These are phyloP conservation scores for Quercus wislizeni DNA, from an alignment of 306 rosid genomes.

Conservation along the genomic window DNA sequence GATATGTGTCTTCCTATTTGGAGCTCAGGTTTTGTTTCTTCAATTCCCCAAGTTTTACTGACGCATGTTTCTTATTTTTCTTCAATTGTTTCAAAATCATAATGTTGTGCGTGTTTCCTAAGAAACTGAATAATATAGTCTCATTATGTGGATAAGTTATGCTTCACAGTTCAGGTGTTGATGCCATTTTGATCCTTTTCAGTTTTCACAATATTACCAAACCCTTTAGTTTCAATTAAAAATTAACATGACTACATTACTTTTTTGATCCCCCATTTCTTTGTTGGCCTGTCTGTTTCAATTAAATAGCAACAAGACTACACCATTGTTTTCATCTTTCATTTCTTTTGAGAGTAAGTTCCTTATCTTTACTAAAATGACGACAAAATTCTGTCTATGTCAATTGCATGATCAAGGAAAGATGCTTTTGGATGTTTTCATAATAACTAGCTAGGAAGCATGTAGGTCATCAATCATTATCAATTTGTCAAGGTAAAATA, in stretches of 20 bases:
- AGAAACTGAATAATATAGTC: neutral
- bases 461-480: neutral
- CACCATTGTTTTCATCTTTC: neutral
- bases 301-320: neutral
- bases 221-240: neutral
- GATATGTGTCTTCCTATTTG: slow-evolving; percentile 62
- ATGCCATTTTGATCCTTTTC: too few species aligned
- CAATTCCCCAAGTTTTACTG: neutral
- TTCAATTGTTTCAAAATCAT: neutral
- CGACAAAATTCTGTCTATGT: slow-evolving; percentile 6
- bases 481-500: too few species aligned
- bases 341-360: neutral
- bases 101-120: slow-evolving; percentile 4
- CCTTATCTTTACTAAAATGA: neutral
- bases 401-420: neutral
- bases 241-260: neutral
- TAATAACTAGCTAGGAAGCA: neutral
- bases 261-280: neutral
- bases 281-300: neutral
- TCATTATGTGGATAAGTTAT: too few species aligned
- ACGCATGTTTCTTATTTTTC: neutral
- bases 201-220: neutral
- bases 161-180: too few species aligned
- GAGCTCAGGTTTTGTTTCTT: slow-evolving; percentile 61
- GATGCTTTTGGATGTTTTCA: neutral